Conservation (phyloP, 2,329 filamentous ascomycete genomes). For the Pseudocercospora macadamiae region DNA sequence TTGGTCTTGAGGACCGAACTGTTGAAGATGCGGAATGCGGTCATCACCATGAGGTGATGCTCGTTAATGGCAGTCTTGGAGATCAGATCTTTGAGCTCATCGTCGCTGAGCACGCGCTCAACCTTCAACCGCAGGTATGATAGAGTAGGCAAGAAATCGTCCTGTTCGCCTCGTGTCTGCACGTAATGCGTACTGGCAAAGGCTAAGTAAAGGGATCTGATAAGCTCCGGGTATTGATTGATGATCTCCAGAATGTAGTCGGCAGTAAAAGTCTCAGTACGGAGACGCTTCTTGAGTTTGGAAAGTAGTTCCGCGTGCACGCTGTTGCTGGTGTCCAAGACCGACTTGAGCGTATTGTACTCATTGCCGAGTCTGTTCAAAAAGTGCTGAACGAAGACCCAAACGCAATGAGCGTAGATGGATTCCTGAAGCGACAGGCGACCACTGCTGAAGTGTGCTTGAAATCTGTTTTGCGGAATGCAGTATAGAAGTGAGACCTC, state of each 20-base stretch:
- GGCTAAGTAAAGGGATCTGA: slow-evolving; percentile 84
- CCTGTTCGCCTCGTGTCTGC: slow-evolving; percentile 64
- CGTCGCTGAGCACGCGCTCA: slow-evolving; percentile 75
- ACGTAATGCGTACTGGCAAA: slow-evolving; percentile 88
- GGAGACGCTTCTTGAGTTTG: slow-evolving; percentile 92
- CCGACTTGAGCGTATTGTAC: slow-evolving; percentile 81
- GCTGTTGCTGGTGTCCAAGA: slow-evolving; percentile 79
- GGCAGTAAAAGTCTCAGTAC: slow-evolving; percentile 95
- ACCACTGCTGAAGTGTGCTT: slow-evolving; percentile 82
- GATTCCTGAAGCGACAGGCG: slow-evolving; percentile 92
- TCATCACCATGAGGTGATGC: slow-evolving; percentile 98
- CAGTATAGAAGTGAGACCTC: slow-evolving; percentile 97
- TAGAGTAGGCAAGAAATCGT: slow-evolving; percentile 71
- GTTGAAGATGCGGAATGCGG: slow-evolving; percentile 95
- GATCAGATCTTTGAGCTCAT: slow-evolving; percentile 74
- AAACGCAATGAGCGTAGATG: slow-evolving; percentile 94
- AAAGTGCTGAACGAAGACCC: slow-evolving; percentile 98
- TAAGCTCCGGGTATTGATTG: slow-evolving; percentile 81
- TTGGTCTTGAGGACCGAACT: slow-evolving; percentile 93
- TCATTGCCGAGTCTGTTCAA: slow-evolving; percentile 91
- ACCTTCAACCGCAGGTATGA: slow-evolving; percentile 68
- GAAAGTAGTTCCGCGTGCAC: slow-evolving; percentile 83
- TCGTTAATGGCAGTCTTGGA: slow-evolving; percentile 82
- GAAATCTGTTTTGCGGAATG: slow-evolving; percentile 95
- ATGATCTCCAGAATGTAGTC: slow-evolving; percentile 99